Base-by-base conservation (phyloP, 805 yeast genomes). In the Peterozyma toletana region DNA sequence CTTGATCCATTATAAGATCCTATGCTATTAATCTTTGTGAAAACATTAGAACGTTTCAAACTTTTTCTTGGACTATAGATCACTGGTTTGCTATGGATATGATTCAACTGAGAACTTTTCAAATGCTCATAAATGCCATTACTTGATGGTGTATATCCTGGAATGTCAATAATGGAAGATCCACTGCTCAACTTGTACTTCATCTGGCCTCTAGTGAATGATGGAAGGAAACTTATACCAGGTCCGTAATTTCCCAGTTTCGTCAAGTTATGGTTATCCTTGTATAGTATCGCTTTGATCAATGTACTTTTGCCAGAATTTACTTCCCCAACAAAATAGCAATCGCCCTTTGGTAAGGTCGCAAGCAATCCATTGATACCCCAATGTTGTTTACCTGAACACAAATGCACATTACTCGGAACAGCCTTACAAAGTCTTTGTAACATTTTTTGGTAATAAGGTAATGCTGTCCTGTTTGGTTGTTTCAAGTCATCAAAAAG, bases 231-330 rank as follows among this genome's bases (percentile, higher is more conserved):
- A 34, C 78, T 68, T 6, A 66, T 55, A 1, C 78, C 71, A 0
- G 80, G 79, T 1, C 77, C 77, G 35, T 51, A 55, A 3, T 54
- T 38, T 11, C 51, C 53, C 16, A 56, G 57, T 44, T 64, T 61
- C 15, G 43, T 39, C 27, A 53, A 42, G 3, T 45, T 44, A 21
- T 52, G 30, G 43, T 52, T 38, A n/a, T 30, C 46, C 10, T 18
- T 11, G 33, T 56, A 59, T 21, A 74, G 48, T 15, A 83, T 49
- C 15, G 77, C 53, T 50, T 71, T 75, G 1, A 83, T 67, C 33
- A 85, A 50, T 2, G 83, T 69, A 2, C 87, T 78, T 56, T 85
- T 85, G 1, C 95, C 95, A 11, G 76, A 70, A 53, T 85, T 85
- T 10, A 83, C 78, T 46, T 70, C 71, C 1, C 95, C 95, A 16